Percentiles rank a stretch among this genome's conserved stretches.
Conservation (phyloP, 805 yeast genomes). For the Nakazawaea wyomingensis region DNA sequence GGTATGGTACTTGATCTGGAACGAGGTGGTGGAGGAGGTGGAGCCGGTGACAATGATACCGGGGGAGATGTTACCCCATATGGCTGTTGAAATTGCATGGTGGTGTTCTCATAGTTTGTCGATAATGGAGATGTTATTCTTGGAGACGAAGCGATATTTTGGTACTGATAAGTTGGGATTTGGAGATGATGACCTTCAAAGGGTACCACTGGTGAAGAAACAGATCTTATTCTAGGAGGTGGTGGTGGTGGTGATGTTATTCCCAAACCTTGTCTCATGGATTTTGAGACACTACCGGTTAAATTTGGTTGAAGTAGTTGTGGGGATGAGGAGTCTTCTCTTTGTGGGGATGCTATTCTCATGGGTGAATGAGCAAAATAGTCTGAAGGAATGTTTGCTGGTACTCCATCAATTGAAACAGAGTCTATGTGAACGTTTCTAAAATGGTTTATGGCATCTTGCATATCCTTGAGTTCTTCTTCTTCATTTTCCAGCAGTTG, state of each 20-base stretch:
- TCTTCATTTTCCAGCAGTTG: conserved; percentile 50
- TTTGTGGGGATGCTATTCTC: conserved; percentile 2
- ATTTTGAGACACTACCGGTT: conserved; percentile 53
- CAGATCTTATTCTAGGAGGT: conserved; percentile 7
- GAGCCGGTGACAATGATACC: neutral
- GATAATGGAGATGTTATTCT: conserved; percentile 15
- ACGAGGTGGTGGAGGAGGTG: conserved; percentile 16
- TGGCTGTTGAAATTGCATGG: conserved; percentile 6
- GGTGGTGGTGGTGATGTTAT: conserved; percentile 10
- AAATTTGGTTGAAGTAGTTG: conserved; percentile 42
- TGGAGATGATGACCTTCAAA: conserved; percentile 1
- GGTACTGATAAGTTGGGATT: neutral
- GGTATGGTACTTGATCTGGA: conserved; percentile 21
- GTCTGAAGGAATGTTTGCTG: conserved; percentile 43
- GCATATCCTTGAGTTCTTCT: conserved; percentile 68
- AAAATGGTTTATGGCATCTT: conserved; percentile 68
- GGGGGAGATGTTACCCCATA: neutral
- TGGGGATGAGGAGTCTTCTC: conserved; percentile 12
- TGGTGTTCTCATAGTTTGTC: conserved; percentile 9
- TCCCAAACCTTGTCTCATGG: conserved; percentile 26
- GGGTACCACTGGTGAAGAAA: conserved; percentile 8
- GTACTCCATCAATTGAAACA: conserved; percentile 66
- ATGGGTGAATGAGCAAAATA: conserved; percentile 20
- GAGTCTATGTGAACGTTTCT: conserved; percentile 76
- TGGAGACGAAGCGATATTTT: neutral